These are phyloP conservation scores for Alternaria sp. DNA, from an alignment of 2,329 filamentous ascomycete species.

Conservation along the genomic window DNA sequence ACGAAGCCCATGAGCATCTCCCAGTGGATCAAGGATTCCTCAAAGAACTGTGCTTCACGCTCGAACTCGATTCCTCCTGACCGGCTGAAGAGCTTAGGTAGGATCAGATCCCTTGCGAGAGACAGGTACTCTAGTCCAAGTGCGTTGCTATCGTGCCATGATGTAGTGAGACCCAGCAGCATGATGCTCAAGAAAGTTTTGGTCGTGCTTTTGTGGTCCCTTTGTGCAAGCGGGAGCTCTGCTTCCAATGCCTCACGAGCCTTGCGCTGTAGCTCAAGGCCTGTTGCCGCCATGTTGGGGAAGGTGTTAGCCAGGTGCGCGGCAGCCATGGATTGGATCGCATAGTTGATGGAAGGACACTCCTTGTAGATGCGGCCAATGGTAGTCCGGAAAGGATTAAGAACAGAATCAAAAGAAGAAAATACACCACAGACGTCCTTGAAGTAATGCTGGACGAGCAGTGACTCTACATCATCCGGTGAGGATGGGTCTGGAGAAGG, in stretches of 20 bases:
- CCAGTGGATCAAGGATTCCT: conserved; percentile 66
- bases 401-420: conserved; percentile 69
- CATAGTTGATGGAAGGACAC: conserved; percentile 67
- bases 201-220: conserved; percentile 52
- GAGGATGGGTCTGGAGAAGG: conserved; percentile 47
- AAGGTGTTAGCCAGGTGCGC: conserved; percentile 67
- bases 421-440: conserved; percentile 68
- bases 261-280: conserved; percentile 61
- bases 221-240: conserved; percentile 57
- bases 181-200: conserved; percentile 66
- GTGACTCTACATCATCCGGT: conserved; percentile 59
- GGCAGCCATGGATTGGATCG: conserved; percentile 71
- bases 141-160: conserved; percentile 66
- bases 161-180: conserved; percentile 66
- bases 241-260: conserved; percentile 61
- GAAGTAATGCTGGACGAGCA: conserved; percentile 70
- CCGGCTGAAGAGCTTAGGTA: conserved; percentile 54
- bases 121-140: conserved; percentile 64
- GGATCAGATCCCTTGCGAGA: conserved; percentile 54
- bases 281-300: conserved; percentile 61
- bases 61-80: conserved; percentile 44
- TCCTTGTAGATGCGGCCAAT: conserved; percentile 66
- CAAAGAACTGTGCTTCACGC: conserved; percentile 59
- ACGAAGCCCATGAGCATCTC: conserved; percentile 67
- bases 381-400: conserved; percentile 68